Evolutionary conservation across 768 basidiomycete genomes (phyloP).

Genomic region (Tylopilus sp.): DNA sequence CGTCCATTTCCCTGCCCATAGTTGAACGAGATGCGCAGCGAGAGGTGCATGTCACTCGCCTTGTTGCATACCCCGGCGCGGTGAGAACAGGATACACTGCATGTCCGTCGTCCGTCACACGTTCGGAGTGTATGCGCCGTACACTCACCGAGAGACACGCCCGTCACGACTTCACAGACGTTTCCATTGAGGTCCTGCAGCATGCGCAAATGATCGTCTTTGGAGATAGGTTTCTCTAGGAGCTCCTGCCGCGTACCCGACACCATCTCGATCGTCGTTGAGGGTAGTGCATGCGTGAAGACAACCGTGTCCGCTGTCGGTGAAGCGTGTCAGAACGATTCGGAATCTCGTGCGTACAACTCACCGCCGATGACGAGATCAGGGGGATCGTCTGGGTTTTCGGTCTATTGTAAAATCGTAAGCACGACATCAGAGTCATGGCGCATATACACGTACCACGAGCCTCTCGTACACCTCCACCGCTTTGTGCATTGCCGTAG

Average conservation of each 20-base stretch:
- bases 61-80: conserved; percentile 72
- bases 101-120: background rate
- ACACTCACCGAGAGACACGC: conserved; percentile 72
- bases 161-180: conserved; percentile 90
- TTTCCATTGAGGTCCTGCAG: conserved; percentile 82
- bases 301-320: conserved; percentile 85
- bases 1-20: conserved; percentile 65
- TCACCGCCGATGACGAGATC: conserved; percentile 78
- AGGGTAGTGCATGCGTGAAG: conserved; percentile 68
- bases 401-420: conserved; percentile 27
- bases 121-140: background rate
- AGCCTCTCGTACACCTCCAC: conserved; percentile 85
- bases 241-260: conserved; percentile 59
- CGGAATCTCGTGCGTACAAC: conserved; percentile 3
- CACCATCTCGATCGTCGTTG: conserved; percentile 45
- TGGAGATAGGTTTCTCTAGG: conserved; percentile 81
- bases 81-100: conserved; percentile 72
- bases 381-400: conserved; percentile 64
- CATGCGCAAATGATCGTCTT: conserved; percentile 84
- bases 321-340: background rate
- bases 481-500: conserved; percentile 76
- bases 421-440: background rate
- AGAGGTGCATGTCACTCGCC: conserved; percentile 33
- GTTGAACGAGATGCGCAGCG: background rate
- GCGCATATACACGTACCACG: conserved; percentile 42